A percentile compares a stretch with the other conserved stretches of the same genome.
phyloP scores from a whole-genome alignment of 2,329 filamentous ascomycete species.

The Mycosphaerelloides madeirae region DNA sequence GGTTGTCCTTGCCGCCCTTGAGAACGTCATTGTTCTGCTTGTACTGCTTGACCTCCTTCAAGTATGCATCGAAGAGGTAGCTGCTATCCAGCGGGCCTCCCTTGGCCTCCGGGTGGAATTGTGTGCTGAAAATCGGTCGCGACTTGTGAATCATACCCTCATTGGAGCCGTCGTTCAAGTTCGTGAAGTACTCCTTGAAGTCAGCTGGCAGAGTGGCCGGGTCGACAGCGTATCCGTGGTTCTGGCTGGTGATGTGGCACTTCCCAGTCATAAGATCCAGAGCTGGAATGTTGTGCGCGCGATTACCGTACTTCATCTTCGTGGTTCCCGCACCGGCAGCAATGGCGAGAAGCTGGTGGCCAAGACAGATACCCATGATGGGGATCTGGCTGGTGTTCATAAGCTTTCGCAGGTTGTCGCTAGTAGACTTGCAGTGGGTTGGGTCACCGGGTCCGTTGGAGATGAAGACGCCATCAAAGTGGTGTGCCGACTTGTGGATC shows the following conservation, averaged over 20 bases:
- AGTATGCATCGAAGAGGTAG: constrained; percentile 94
- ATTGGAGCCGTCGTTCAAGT: constrained; percentile 95
- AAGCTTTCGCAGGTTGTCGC: constrained; percentile 83
- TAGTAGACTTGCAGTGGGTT: constrained; percentile 90
- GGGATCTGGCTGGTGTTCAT: constrained; percentile 89
- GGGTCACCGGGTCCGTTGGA: constrained; percentile 98
- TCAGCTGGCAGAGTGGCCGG: constrained; percentile 73
- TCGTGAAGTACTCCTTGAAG: constrained; percentile 98
- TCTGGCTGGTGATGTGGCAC: constrained; percentile 98
- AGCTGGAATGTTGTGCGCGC: constrained; percentile 96
- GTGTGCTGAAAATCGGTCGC: constrained; percentile 94
- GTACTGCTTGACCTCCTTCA: constrained; percentile 83
- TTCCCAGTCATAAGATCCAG: constrained; percentile 91
- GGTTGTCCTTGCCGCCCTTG: constrained; percentile 71
- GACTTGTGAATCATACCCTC: constrained; percentile 96
- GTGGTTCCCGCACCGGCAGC: constrained; percentile 83
- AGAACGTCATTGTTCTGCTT: constrained; percentile 75
- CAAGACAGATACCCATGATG: constrained; percentile 96
- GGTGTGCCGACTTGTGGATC: constrained; percentile 94
- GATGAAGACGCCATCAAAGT: constrained; percentile 98
- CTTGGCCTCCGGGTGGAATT: constrained; percentile 98
- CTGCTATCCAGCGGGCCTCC: constrained; percentile 93
- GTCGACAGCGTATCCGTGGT: constrained; percentile 96
- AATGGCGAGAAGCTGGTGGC: constrained; percentile 90
- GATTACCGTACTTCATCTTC: constrained; percentile 99